Conservation (phyloP, 257 asterid genomes). For the Phtheirospermum japonicum region DNA sequence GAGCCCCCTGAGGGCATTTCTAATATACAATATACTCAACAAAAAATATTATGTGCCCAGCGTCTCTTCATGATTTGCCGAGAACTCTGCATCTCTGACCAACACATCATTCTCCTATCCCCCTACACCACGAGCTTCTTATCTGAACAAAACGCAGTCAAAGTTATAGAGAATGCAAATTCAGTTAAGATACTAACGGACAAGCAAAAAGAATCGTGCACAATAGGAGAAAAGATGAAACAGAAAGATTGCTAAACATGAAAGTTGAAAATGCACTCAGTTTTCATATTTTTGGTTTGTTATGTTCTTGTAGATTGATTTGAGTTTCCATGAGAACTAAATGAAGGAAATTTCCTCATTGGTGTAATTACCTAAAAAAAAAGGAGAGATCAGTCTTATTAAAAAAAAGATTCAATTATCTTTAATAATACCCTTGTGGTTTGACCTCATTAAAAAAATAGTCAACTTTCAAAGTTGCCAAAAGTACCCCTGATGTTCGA, state of each 20-base stretch:
- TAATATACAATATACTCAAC: slow-evolving; percentile 52
- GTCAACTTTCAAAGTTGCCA: too few relatives aligned
- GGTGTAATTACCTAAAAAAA: too few relatives aligned
- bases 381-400: too few relatives aligned
- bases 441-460: too few relatives aligned
- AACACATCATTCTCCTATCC: slow-evolving; percentile 31
- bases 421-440: too few relatives aligned
- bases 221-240: background rate
- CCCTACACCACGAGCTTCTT: slow-evolving; percentile 41
- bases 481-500: too few relatives aligned
- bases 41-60: slow-evolving; percentile 33
- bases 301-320: background rate
- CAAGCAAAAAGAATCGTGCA: background rate
- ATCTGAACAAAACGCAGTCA: slow-evolving; percentile 34
- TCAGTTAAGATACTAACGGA: background rate
- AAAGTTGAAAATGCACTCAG: background rate
- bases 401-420: too few relatives aligned
- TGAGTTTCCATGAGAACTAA: slow-evolving; percentile 2
- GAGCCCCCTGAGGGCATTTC: slow-evolving; percentile 36
- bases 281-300: background rate
- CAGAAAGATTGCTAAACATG: background rate
- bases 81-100: slow-evolving; percentile 29
- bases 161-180: background rate
- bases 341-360: background rate
- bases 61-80: slow-evolving; percentile 27